A percentile compares a stretch with the other conserved stretches of the same genome.
phyloP scores from a whole-genome alignment of 208 protist species.

The Trypanosoma rangeli region DNA sequence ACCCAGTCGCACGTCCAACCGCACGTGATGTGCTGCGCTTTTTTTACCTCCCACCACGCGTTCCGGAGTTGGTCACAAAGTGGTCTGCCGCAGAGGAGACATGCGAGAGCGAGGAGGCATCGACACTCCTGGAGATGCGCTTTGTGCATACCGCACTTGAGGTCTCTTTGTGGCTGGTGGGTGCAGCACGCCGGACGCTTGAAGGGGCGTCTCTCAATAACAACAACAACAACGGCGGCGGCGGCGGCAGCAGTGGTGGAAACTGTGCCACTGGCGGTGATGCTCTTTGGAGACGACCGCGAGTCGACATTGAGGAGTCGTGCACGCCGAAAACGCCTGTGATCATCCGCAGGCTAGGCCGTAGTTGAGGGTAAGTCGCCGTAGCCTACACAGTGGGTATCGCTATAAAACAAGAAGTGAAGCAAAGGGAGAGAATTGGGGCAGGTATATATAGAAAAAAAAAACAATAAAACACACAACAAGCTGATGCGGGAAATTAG shows the following conservation, averaged over 20 bases:
- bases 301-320: constrained; percentile 22
- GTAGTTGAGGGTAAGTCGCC: background rate
- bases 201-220: background rate
- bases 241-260: background rate
- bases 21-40: constrained; percentile 67
- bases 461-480: background rate
- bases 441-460: background rate
- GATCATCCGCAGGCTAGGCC: background rate
- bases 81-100: constrained; percentile 22
- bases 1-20: constrained; percentile 63
- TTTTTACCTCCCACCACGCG: constrained; percentile 47
- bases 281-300: background rate
- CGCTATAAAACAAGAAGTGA: background rate
- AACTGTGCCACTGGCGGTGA: background rate
- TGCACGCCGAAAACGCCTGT: constrained; percentile 34
- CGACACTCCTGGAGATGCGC: constrained; percentile 24
- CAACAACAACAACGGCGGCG: background rate
- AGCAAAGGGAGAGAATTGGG: background rate
- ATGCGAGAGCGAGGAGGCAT: constrained; percentile 7
- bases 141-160: constrained; percentile 39
- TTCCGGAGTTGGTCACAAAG: constrained; percentile 28
- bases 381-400: background rate
- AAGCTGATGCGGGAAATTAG: background rate
- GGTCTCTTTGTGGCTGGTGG: constrained; percentile 34
- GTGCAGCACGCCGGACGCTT: constrained; percentile 16